Evolutionary conservation across 2,329 filamentous ascomycete genomes (phyloP).

Genomic region (Cyphellophora europaea): DNA sequence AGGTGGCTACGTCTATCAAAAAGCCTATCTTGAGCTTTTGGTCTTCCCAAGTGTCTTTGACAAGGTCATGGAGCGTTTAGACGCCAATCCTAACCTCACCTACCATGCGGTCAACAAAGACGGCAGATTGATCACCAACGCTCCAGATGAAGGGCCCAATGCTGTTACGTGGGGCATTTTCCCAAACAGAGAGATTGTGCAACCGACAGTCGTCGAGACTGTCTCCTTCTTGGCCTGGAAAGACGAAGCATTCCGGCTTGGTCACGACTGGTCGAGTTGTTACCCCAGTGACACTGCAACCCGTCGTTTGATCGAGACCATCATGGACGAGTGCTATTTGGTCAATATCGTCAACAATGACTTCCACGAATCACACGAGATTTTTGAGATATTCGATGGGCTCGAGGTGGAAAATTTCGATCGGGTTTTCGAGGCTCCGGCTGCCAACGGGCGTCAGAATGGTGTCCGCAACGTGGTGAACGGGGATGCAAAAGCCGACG

Average conservation of each 20-base stretch:
- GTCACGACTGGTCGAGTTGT: slow-evolving; percentile 89
- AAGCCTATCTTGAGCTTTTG: slow-evolving; percentile 89
- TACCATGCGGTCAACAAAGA: slow-evolving; percentile 88
- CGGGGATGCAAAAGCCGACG: slow-evolving; percentile 2
- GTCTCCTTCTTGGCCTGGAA: slow-evolving; percentile 98
- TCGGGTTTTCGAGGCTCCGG: slow-evolving; percentile 22
- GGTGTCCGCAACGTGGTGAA: slow-evolving; percentile 8
- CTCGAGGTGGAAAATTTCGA: slow-evolving; percentile 61
- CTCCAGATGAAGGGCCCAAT: slow-evolving; percentile 77
- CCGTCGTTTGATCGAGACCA: slow-evolving; percentile 65
- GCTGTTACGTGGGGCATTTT: slow-evolving; percentile 99
- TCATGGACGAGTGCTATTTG: slow-evolving; percentile 88
- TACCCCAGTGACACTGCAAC: slow-evolving; percentile 69
- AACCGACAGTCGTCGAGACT: slow-evolving; percentile 97
- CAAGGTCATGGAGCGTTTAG: slow-evolving; percentile 68
- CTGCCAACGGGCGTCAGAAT: slow-evolving; percentile 5
- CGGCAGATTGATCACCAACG: slow-evolving; percentile 75
- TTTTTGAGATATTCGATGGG: slow-evolving; percentile 79
- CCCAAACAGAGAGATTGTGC: slow-evolving; percentile 97
- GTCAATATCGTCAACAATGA: slow-evolving; percentile 99
- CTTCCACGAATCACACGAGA: slow-evolving; percentile 73
- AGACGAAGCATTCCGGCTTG: slow-evolving; percentile 90
- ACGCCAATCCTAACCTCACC: slow-evolving; percentile 70
- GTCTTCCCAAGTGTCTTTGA: slow-evolving; percentile 71
- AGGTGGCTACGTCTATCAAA: slow-evolving; percentile 97